A percentile compares a stretch with the other conserved stretches of the same genome.
These are phyloP conservation scores for Colletotrichum higginsianum DNA, from an alignment of 2,329 filamentous ascomycete species.

Conservation along the genomic window DNA sequence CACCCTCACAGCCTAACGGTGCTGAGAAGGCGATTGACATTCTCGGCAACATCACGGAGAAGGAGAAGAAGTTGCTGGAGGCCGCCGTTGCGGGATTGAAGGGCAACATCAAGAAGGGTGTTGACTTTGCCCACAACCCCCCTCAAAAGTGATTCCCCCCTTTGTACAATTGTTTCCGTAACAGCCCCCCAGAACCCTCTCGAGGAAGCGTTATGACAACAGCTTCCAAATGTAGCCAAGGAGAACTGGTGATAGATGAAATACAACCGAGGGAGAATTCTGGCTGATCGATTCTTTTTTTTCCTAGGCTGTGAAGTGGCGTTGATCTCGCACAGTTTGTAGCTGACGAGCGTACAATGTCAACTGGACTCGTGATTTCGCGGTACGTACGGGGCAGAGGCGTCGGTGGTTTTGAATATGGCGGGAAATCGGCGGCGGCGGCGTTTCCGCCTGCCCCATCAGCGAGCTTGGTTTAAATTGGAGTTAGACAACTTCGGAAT, in stretches of 20 bases:
- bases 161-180: conserved; percentile 38
- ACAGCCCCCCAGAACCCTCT: conserved; percentile 18
- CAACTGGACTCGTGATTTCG: conserved; percentile 23
- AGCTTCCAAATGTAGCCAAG: conserved; percentile 44
- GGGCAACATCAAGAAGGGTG: conserved; percentile 94
- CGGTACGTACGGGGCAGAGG: conserved; percentile 15
- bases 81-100: conserved; percentile 83
- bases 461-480: conserved; percentile 23
- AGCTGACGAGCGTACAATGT: conserved; percentile 22
- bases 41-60: conserved; percentile 81
- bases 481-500: conserved; percentile 24
- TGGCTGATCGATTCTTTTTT: conserved; percentile 50
- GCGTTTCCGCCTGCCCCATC: conserved; percentile 10
- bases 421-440: background rate
- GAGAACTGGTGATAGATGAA: conserved; percentile 42
- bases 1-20: conserved; percentile 76
- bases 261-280: conserved; percentile 43
- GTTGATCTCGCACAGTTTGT: conserved; percentile 29
- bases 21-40: conserved; percentile 89
- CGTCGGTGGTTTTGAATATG: conserved; percentile 30
- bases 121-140: conserved; percentile 89
- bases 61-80: conserved; percentile 90
- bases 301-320: conserved; percentile 49
- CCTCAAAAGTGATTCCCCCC: conserved; percentile 83
- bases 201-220: conserved; percentile 35